phyloP scores from a whole-genome alignment of 2,329 filamentous ascomycete genomes.

The Hypomyces rosellus region DNA sequence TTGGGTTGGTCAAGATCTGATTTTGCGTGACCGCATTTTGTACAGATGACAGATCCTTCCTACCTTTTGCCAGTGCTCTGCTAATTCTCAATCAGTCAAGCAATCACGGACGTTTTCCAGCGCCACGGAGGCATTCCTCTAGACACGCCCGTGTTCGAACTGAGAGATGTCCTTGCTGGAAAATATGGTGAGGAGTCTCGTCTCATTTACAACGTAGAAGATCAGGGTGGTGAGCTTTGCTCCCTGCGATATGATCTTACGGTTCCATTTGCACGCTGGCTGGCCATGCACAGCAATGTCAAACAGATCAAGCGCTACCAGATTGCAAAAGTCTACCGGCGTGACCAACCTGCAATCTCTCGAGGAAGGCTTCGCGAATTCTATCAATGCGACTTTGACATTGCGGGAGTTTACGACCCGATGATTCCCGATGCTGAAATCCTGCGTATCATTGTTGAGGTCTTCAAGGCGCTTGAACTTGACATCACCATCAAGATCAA shows the following conservation, averaged over 20 bases:
- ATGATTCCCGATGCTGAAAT: conserved; percentile 94
- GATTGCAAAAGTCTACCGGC: conserved; percentile 73
- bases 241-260: conserved; percentile 83
- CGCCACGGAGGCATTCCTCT: conserved; percentile 74
- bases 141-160: conserved; percentile 79
- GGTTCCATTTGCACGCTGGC: conserved; percentile 84
- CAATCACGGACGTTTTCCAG: conserved; percentile 74
- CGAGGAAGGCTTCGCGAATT: conserved; percentile 94
- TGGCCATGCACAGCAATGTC: conserved; percentile 82
- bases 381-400: conserved; percentile 96
- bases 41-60: conserved; percentile 23
- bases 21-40: background rate
- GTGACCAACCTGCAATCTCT: conserved; percentile 57
- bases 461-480: conserved; percentile 76
- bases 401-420: conserved; percentile 78
- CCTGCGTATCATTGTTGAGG: conserved; percentile 74
- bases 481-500: conserved; percentile 86
- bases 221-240: conserved; percentile 71
- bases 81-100: conserved; percentile 66
- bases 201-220: conserved; percentile 81
- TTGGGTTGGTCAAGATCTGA: conserved; percentile 39
- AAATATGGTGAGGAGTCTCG: conserved; percentile 93
- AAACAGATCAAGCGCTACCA: conserved; percentile 89
- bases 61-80: conserved; percentile 63
- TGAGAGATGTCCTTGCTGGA: conserved; percentile 77